Conservation (phyloP, 179 eudicot genomes). For the Silene vulgaris region DNA sequence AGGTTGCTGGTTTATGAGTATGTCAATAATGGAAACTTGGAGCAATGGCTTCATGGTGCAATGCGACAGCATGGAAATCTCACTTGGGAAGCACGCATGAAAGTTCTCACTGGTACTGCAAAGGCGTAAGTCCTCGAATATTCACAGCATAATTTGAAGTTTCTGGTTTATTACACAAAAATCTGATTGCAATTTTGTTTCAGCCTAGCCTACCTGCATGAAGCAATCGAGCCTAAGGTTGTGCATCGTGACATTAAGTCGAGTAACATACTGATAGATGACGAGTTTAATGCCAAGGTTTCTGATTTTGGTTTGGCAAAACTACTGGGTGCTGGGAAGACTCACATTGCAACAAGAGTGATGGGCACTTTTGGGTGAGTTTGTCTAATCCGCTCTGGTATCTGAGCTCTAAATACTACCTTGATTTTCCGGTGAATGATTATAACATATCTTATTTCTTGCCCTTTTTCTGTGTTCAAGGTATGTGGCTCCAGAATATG, state of each 20-base stretch:
- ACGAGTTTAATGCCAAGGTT: conserved; percentile 71
- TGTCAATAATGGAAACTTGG: conserved; percentile 76
- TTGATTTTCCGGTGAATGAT: not conserved
- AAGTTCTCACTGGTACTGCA: conserved; percentile 64
- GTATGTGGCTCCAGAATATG: conserved; percentile 87
- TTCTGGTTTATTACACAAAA: not conserved
- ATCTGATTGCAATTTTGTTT: conserved; percentile 20
- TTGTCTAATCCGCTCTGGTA: not conserved
- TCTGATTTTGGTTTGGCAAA: conserved; percentile 87
- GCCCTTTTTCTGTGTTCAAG: conserved; percentile 29
- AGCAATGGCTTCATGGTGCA: conserved; percentile 86
- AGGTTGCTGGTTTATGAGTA: conserved; percentile 75
- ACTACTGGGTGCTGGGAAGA: conserved; percentile 75
- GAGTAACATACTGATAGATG: conserved; percentile 56
- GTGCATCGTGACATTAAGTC: conserved; percentile 55
- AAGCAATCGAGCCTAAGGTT: conserved; percentile 55
- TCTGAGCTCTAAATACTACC: no score
- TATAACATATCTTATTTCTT: not conserved
- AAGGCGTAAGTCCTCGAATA: conserved; percentile 57
- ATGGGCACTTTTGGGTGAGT: conserved; percentile 88
- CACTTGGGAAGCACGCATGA: conserved; percentile 75
- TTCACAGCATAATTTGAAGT: not conserved
- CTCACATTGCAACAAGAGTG: conserved; percentile 77
- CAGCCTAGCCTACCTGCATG: conserved; percentile 71
- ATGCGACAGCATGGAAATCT: conserved; percentile 60